These are phyloP conservation scores for Axilococcus clingmanii DNA, from an alignment of 139 green algal genomes.

Conservation along the genomic window DNA sequence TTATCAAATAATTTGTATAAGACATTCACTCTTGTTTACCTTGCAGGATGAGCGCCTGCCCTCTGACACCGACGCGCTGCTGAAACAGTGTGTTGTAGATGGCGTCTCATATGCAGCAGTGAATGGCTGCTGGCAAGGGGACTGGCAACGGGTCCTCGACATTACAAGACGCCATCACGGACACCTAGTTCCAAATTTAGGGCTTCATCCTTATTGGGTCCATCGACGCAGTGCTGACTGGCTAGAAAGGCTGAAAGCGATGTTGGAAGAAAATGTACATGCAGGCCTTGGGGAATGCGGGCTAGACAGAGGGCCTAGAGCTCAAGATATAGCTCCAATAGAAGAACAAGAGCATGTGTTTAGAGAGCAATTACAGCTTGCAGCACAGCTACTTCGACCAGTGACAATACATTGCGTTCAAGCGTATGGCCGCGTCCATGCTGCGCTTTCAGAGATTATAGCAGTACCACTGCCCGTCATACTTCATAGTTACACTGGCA, in stretches of 20 bases:
- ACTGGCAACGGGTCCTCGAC: slow-evolving; percentile 30
- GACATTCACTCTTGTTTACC: no score
- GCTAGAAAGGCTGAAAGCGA: slow-evolving; percentile 20
- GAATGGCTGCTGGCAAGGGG: slow-evolving; percentile 31
- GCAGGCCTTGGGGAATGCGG: slow-evolving; percentile 39
- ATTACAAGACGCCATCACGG: not conserved
- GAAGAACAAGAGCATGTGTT: slow-evolving; percentile 28
- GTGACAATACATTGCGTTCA: slow-evolving; percentile 41
- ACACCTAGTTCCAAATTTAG: slow-evolving; percentile 28
- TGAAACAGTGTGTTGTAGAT: not conserved
- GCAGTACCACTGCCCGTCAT: slow-evolving; percentile 22
- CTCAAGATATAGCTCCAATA: not conserved
- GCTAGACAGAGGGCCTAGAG: slow-evolving; percentile 15
- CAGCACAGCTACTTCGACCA: slow-evolving; percentile 26
- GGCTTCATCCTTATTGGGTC: slow-evolving; percentile 44
- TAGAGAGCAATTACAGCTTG: slow-evolving; percentile 31
- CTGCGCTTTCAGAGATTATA: slow-evolving; percentile 36
- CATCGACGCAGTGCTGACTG: slow-evolving; percentile 10
- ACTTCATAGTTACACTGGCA: slow-evolving; percentile 35
- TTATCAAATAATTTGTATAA: not conserved
- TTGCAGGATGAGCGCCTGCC: slow-evolving; percentile 20
- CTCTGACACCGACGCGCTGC: not conserved
- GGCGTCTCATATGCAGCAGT: slow-evolving; percentile 8
- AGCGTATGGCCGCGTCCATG: slow-evolving; percentile 22
- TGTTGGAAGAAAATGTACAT: slow-evolving; percentile 11